Conservation (phyloP, 1,284 basidiomycete genomes). For the Pseudozyma hubeiensis region DNA sequence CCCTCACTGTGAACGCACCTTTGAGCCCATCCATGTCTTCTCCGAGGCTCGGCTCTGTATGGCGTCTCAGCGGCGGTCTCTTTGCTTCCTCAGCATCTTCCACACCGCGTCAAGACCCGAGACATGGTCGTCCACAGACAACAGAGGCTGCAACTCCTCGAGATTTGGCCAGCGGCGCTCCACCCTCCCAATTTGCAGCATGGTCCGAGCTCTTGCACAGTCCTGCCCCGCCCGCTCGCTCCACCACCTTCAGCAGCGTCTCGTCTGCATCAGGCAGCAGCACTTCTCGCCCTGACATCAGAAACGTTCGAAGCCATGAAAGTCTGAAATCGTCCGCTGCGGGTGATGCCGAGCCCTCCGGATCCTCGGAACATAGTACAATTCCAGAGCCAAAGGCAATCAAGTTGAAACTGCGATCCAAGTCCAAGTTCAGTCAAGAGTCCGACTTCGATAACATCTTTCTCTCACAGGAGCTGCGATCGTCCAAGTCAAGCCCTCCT, state of each 20-base stretch:
- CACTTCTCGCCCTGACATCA: constrained; percentile 19
- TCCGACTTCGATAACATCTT: constrained; percentile 61
- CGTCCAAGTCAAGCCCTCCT: constrained; percentile 1
- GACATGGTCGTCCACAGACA: constrained; percentile 6
- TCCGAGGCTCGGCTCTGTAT: constrained; percentile 7
- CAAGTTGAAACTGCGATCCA: constrained; percentile 40
- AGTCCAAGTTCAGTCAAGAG: constrained; percentile 42
- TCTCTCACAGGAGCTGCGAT: constrained; percentile 65
- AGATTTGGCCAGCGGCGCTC: constrained; percentile 3
- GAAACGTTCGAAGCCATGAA: constrained; percentile 37
- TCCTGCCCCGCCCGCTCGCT: constrained; percentile 21
- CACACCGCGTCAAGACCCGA: background rate
- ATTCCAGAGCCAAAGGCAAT: constrained; percentile 19
- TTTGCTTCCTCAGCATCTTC: constrained; percentile 8
- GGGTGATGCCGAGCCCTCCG: constrained; percentile 10
- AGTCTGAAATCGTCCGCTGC: constrained; percentile 24
- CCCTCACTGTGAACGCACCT: constrained; percentile 11
- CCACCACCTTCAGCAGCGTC: constrained; percentile 43
- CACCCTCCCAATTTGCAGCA: constrained; percentile 34
- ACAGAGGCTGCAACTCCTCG: background rate
- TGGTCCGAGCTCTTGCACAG: constrained; percentile 35
- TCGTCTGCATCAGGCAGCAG: constrained; percentile 32
- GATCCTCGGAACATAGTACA: constrained; percentile 5
- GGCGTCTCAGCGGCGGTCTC: constrained; percentile 23
- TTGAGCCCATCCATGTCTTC: constrained; percentile 8